Evolutionary conservation across 768 basidiomycete species (phyloP).

Genomic region (Suillus subalutaceus): DNA sequence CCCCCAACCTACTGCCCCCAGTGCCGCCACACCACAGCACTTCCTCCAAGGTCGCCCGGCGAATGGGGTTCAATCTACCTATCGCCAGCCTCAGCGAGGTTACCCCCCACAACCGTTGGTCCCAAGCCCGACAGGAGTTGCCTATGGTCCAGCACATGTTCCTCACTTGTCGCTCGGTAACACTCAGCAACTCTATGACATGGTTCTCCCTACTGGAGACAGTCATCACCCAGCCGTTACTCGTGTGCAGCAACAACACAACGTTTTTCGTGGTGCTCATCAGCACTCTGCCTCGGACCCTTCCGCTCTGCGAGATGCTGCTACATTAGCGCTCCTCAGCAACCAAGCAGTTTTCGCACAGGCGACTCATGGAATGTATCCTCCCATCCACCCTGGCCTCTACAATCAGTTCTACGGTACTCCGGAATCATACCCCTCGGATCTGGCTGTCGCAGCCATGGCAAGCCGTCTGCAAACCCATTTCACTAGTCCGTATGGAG

Average conservation of each 20-base stretch:
- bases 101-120: conserved; percentile 59
- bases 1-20: conserved; percentile 41
- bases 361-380: conserved; percentile 56
- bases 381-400: conserved; percentile 58
- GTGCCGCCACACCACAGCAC: conserved; percentile 46
- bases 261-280: conserved; percentile 71
- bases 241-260: conserved; percentile 80
- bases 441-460: conserved; percentile 58
- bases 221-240: conserved; percentile 65
- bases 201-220: conserved; percentile 61
- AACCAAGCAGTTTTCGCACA: conserved; percentile 50
- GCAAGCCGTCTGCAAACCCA: conserved; percentile 63
- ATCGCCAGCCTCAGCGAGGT: conserved; percentile 64
- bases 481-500: conserved; percentile 57
- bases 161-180: conserved; percentile 72
- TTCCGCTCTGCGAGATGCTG: conserved; percentile 71
- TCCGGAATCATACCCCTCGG: conserved; percentile 58
- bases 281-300: conserved; percentile 87
- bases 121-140: conserved; percentile 55
- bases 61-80: conserved; percentile 51
- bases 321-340: conserved; percentile 64
- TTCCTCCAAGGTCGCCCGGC: conserved; percentile 55
- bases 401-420: conserved; percentile 74
- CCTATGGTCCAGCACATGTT: conserved; percentile 57
- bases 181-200: conserved; percentile 79